Evolutionary conservation across 192 early-diverging fungal genomes (phyloP), one percentile per base, ranked within the genome.

Genomic region (Coemansia guatemalensis): DNA sequence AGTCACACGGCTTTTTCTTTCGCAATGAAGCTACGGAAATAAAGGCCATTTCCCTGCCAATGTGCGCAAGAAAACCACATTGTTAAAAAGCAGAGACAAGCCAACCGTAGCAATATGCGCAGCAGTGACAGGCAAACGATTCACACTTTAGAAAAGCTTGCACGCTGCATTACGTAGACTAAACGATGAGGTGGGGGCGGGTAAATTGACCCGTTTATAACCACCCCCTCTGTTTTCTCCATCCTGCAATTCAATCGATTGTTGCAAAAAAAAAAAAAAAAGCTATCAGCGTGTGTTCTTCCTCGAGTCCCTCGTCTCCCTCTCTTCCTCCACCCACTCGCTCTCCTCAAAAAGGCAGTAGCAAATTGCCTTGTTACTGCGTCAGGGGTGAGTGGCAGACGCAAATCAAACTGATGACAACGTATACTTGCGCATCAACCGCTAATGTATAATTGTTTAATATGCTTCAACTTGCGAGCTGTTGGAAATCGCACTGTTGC

Each of bases 341-440:
- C 17, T 44, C 39, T 44, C 39, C 39, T 44, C 14, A 17, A 44
- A 44, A 44, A 24, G 22, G 35, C 56, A 58, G 56, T 58, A 58
- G 55, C 55, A 58, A 41, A 11, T 56, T 32, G 35, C n/a, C 12
- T 33, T 56, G 55, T 56, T 56, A 56, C 55, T 56, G 55, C 55
- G 39, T 17, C 12, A 3, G 39, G 39, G 39, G 14, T 17, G 39
- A 3, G 39, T 44, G 39, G 39, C 39, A 44, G 1, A 44, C 2
- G 14, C 14, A 44, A 44, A 44, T 44, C 11, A 35, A 35, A 35
- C 33, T 11, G 33, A 35, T 35, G 33, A 35, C 33, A 44, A 44
- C 14, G 14, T 12, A 11, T 12, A 44, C 14, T 2, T 44, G 14
- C 17, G 39, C 14, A 44, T 44, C 14, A 44, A 44, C 1, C 12